Conservation (phyloP, 2,329 filamentous ascomycete species). For the Dactylella cylindrospora region DNA sequence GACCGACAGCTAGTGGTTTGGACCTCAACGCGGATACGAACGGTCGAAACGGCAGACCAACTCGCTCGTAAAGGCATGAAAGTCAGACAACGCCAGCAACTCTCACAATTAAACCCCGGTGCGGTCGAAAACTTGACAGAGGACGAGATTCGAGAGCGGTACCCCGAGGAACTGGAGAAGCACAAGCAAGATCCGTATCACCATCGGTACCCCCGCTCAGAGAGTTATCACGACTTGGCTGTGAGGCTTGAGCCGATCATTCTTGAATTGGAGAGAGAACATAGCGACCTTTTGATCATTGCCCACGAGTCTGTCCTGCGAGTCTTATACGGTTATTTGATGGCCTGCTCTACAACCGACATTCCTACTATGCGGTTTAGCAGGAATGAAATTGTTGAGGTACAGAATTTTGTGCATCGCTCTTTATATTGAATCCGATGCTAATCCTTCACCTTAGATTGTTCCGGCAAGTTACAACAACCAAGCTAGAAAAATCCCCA, state of each 20-base stretch:
- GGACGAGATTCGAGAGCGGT: slow-evolving; percentile 73
- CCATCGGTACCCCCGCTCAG: slow-evolving; percentile 73
- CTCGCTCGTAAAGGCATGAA: slow-evolving; percentile 79
- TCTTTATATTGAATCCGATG: no score
- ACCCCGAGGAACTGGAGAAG: slow-evolving; percentile 87
- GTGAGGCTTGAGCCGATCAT: slow-evolving; percentile 97
- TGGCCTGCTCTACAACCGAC: slow-evolving; percentile 95
- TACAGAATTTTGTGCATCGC: slow-evolving; percentile 50
- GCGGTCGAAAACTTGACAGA: slow-evolving; percentile 94
- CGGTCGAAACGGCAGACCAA: slow-evolving; percentile 82
- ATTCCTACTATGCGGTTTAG: slow-evolving; percentile 93
- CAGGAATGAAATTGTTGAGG: slow-evolving; percentile 94
- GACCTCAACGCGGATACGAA: slow-evolving; percentile 89
- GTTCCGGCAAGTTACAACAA: slow-evolving; percentile 98
- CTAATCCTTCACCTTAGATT: slow-evolving; percentile 58
- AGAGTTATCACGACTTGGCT: slow-evolving; percentile 98
- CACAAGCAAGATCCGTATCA: slow-evolving; percentile 95
- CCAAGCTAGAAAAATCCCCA: slow-evolving; percentile 84
- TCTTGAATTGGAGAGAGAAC: slow-evolving; percentile 91
- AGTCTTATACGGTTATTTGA: slow-evolving; percentile 94
- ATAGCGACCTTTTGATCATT: slow-evolving; percentile 96
- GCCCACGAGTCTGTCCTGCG: slow-evolving; percentile 97
- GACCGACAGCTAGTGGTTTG: slow-evolving; percentile 83
- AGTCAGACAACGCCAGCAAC: slow-evolving; percentile 87
- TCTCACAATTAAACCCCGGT: slow-evolving; percentile 95